phyloP scores from a whole-genome alignment of 345 rosid genomes.

The Hibiscus mutabilis region DNA sequence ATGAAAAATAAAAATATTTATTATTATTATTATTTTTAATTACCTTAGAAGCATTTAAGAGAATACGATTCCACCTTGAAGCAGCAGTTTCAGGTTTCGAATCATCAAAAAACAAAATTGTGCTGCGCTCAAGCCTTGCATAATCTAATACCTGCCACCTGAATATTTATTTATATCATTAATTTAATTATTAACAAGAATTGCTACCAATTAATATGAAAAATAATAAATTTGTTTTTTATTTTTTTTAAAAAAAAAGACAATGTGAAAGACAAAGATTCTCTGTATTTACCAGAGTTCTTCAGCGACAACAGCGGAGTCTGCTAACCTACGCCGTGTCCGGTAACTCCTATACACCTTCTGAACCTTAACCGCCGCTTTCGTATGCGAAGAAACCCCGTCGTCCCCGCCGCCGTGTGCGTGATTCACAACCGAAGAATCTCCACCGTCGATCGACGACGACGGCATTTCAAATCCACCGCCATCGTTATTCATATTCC shows the following conservation, averaged over 20 bases:
- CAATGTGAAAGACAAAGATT: background rate
- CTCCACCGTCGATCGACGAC: conserved; percentile 1
- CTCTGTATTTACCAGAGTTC: conserved; percentile 55
- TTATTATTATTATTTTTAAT: background rate
- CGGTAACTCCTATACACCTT: conserved; percentile 86
- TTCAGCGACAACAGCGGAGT: conserved; percentile 84
- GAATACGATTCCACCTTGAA: conserved; percentile 72
- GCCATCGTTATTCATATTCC: background rate
- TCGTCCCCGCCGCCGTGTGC: background rate
- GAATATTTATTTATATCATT: background rate
- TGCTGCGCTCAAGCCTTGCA: conserved; percentile 68
- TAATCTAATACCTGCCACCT: conserved; percentile 90
- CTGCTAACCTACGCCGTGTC: conserved; percentile 83
- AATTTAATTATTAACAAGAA: background rate
- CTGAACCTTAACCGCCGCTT: conserved; percentile 58
- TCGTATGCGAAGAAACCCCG: background rate
- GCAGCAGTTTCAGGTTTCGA: conserved; percentile 60
- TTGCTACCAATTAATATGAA: background rate
- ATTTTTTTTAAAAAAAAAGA: background rate
- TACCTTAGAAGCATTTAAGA: conserved; percentile 82
- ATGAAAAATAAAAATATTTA: background rate
- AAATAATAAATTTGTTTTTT: too few species aligned
- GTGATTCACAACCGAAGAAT: background rate
- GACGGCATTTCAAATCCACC: background rate
- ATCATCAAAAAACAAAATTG: conserved; percentile 71